Conservation (phyloP, 2,329 filamentous ascomycete genomes). For the Lizonia empirigonia region DNA sequence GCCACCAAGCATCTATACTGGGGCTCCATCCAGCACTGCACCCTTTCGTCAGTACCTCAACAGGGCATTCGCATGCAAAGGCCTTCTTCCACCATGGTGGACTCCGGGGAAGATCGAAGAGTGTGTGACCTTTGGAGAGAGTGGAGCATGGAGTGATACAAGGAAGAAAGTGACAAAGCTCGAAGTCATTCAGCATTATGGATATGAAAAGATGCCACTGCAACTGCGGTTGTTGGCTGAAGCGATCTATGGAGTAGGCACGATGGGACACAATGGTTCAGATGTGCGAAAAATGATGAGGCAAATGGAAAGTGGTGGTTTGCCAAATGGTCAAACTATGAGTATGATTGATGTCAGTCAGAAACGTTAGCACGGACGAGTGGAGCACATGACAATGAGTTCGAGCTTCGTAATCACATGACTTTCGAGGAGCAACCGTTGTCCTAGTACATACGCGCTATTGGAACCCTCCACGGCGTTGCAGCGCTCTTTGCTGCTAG, state of each 20-base stretch:
- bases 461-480: neutral
- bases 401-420: neutral
- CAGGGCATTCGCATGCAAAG: slow-evolving; percentile 4
- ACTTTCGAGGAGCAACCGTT: neutral
- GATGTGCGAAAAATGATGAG: slow-evolving; percentile 26
- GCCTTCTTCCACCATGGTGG: slow-evolving; percentile 36
- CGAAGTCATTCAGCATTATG: slow-evolving; percentile 31
- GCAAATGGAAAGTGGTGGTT: slow-evolving; percentile 24
- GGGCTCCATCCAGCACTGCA: slow-evolving; percentile 19
- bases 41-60: slow-evolving; percentile 29
- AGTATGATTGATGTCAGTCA: slow-evolving; percentile 17
- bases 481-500: neutral
- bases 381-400: neutral
- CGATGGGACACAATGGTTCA: slow-evolving; percentile 22
- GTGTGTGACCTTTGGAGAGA: slow-evolving; percentile 27
- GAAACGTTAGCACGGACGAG: neutral
- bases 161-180: slow-evolving; percentile 20
- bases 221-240: slow-evolving; percentile 37
- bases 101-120: slow-evolving; percentile 21
- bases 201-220: slow-evolving; percentile 29
- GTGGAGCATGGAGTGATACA: slow-evolving; percentile 25
- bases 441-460: neutral
- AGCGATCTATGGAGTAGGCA: slow-evolving; percentile 21
- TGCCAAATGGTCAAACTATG: neutral
- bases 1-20: slow-evolving; percentile 25